phyloP scores from a whole-genome alignment of 441 rosid genomes.

The Pelargonium australe region DNA sequence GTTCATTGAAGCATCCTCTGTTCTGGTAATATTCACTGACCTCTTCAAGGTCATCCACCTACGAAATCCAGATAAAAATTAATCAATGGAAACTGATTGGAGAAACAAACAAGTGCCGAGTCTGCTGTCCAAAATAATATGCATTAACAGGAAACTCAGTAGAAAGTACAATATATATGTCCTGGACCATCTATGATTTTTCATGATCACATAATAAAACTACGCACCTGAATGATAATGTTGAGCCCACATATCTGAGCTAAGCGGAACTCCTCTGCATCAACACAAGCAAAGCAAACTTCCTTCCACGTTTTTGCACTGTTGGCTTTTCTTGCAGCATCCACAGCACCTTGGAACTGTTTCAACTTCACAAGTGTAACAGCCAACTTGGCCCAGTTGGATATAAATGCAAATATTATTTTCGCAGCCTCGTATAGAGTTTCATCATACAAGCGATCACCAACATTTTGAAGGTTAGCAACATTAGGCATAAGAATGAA shows the following conservation, averaged over 20 bases:
- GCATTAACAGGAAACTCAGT: too few relatives aligned
- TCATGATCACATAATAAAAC: neutral
- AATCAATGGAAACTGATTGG: too few relatives aligned
- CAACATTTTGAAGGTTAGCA: conserved; percentile 81
- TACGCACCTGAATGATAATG: conserved; percentile 77
- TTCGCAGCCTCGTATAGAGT: conserved; percentile 92
- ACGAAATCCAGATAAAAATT: conserved; percentile 13
- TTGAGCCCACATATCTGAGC: conserved; percentile 98
- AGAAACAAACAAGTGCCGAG: too few relatives aligned
- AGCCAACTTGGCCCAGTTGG: conserved; percentile 99
- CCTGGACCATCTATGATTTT: too few relatives aligned
- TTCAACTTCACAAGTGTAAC: conserved; percentile 86
- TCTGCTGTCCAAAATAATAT: too few relatives aligned
- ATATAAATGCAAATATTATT: conserved; percentile 84
- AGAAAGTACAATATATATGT: neutral
- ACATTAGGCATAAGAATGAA: conserved; percentile 97
- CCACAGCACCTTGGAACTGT: conserved; percentile 98
- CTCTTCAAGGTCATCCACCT: conserved; percentile 99
- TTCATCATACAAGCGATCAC: conserved; percentile 89
- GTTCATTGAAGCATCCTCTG: conserved; percentile 94
- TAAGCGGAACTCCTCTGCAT: conserved; percentile 97
- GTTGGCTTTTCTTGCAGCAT: conserved; percentile 98
- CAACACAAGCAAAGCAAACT: conserved; percentile 99
- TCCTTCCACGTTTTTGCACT: conserved; percentile 99
- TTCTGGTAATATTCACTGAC: conserved; percentile 97